phyloP scores from a whole-genome alignment of 2,329 filamentous ascomycete genomes.

The Cytospora leucostoma region DNA sequence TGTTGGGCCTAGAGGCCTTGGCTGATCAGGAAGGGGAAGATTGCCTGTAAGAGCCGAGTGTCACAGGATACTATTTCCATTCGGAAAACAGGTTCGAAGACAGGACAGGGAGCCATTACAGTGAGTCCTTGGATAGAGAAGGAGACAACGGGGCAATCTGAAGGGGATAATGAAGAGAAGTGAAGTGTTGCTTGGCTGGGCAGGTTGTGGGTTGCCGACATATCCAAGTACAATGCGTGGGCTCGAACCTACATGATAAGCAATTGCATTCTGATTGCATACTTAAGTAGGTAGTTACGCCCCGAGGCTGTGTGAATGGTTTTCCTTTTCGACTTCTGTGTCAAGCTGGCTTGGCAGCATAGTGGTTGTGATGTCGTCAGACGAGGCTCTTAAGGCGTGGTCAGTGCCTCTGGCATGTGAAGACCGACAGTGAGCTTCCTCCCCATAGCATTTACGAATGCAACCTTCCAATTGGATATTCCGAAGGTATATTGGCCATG shows the following conservation, averaged over 20 bases:
- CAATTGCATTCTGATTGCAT: not conserved
- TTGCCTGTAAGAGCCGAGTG: not conserved
- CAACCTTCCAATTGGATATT: constrained; percentile 51
- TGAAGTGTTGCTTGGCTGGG: not conserved
- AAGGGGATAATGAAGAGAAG: not conserved
- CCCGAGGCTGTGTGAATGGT: not conserved
- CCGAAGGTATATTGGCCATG: constrained; percentile 43
- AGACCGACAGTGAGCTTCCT: not conserved
- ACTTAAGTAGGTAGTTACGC: not conserved
- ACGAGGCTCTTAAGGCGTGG: too few species aligned
- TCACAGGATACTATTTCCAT: not conserved
- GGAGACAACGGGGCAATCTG: not conserved
- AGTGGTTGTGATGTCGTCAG: not conserved
- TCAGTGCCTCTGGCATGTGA: not conserved
- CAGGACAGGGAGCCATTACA: not conserved
- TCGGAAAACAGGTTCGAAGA: not conserved
- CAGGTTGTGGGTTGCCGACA: too few species aligned
- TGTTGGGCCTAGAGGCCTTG: not conserved
- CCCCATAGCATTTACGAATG: constrained; percentile 8
- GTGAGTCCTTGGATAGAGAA: not conserved
- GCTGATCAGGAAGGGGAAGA: not conserved
- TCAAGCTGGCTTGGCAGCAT: not conserved
- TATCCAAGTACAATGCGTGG: not conserved
- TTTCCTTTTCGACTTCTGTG: not conserved
- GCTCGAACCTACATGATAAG: not conserved